Evolutionary conservation across 2,329 filamentous ascomycete species (phyloP), one percentile per base, ranked within the genome.

Genomic region (Penicillium occitanis): DNA sequence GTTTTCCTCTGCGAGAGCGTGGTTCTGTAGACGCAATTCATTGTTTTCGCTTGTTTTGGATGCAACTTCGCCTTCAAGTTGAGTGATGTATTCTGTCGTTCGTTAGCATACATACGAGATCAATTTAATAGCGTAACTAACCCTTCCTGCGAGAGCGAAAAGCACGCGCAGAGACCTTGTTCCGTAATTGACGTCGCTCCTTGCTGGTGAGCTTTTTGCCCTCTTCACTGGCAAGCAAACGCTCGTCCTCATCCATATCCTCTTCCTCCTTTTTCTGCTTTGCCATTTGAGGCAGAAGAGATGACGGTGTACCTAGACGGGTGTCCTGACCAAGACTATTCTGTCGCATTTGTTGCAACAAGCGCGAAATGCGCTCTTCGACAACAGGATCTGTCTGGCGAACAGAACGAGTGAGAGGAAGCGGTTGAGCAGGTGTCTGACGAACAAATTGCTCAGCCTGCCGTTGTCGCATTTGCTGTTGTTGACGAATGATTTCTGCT

Each of bases 201-300:
- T 98, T 98, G 84, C 92, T 96, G 80, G 90, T 95, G n/a, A 99
- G 86, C 84, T 97, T 97, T 89, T 99, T 99, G 73, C 94, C 95
- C 81, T 97, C 94, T 74, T 99, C 95, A 68, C 93, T 97, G n/a
- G 92, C 92, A 58, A 97, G 84, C 10, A 97, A 84, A 71, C 92
- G 87, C 84, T 98, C 95, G 73, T 98, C 95, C 78, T 97, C 94
- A 72, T 99, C 95, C 94, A 99, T 98, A 63, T 98, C 94, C 68
- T 97, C 93, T 73, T 98, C 93, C 53, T 97, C 93, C 85, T 98
- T 98, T 85, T 90, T 93, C 69, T 87, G 81, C 69, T 89, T 90
- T 60, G 90, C 84, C 71, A 92, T 86, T 75, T 92, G 90, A 65
- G 88, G 84, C n/a, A 89, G 77, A 71, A 57, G 76, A 72, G 14